phyloP scores from a whole-genome alignment of 2,329 filamentous ascomycete genomes.

The Colletotrichum falcatum region DNA sequence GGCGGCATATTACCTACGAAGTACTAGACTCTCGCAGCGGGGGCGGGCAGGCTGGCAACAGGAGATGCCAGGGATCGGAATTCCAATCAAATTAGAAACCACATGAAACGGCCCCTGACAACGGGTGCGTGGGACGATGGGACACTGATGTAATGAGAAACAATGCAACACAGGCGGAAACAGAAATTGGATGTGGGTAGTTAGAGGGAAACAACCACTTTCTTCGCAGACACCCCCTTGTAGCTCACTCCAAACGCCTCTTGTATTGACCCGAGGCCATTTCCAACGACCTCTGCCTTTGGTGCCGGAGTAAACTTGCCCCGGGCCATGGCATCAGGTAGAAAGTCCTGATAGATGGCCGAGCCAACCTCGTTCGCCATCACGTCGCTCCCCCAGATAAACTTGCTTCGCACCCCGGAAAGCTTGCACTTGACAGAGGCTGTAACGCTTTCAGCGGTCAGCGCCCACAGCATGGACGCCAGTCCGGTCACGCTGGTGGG shows the following conservation, averaged over 20 bases:
- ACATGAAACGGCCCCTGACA: not conserved
- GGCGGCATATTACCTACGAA: too few relatives aligned
- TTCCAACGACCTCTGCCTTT: constrained; percentile 43
- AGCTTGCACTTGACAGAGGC: constrained; percentile 44
- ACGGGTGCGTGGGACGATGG: not conserved
- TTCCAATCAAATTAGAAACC: not conserved
- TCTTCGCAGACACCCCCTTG: constrained; percentile 45
- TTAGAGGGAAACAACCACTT: constrained; percentile 42
- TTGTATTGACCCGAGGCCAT: constrained; percentile 45
- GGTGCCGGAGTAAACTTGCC: constrained; percentile 44
- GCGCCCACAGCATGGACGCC: not conserved
- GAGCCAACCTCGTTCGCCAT: constrained; percentile 44
- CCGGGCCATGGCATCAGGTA: constrained; percentile 43
- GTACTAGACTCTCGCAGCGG: too few relatives aligned
- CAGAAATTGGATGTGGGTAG: not conserved
- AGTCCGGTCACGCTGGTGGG: not conserved
- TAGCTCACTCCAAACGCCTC: constrained; percentile 42
- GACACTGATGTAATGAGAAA: not conserved
- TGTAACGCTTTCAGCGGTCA: not conserved
- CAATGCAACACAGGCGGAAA: not conserved
- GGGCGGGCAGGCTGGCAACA: too few relatives aligned
- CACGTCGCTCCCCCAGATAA: constrained; percentile 45
- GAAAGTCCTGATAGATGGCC: constrained; percentile 44
- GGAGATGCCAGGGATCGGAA: not conserved
- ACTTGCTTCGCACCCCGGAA: constrained; percentile 49